Percentiles rank a stretch among this genome's conserved stretches.
phyloP scores from a whole-genome alignment of 1,284 basidiomycete genomes.

The Cystobasidium pallidum region DNA sequence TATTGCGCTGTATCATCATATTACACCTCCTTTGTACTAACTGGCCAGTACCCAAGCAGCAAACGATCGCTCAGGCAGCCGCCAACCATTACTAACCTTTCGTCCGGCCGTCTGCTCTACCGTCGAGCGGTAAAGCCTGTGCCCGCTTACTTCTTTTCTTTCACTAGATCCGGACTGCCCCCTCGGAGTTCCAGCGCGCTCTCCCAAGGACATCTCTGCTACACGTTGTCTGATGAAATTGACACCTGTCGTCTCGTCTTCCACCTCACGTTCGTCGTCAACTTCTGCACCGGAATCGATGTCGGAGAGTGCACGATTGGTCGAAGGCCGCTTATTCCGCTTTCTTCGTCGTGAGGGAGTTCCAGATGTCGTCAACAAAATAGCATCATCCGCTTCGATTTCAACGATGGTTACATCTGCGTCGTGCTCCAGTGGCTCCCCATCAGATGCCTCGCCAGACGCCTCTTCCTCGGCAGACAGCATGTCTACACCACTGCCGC shows the following conservation, averaged over 20 bases:
- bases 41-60: slow-evolving; percentile 5
- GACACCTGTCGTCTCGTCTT: slow-evolving; percentile 4
- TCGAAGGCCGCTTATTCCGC: background rate
- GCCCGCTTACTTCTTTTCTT: background rate
- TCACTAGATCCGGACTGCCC: background rate
- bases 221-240: background rate
- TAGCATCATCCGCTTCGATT: slow-evolving; percentile 11
- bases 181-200: background rate
- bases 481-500: slow-evolving; percentile 12
- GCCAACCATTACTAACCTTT: background rate
- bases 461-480: slow-evolving; percentile 13
- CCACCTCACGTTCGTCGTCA: slow-evolving; percentile 30
- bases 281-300: slow-evolving; percentile 42
- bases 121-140: background rate
- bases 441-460: background rate
- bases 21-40: background rate
- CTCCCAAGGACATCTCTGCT: background rate
- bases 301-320: slow-evolving; percentile 20
- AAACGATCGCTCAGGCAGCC: background rate
- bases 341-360: background rate
- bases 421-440: background rate
- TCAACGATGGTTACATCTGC: slow-evolving; percentile 26
- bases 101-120: background rate
- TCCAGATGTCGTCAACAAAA: background rate
- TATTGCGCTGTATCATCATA: background rate